Conservation (phyloP, 225 moss, liverwort and hornwort genomes). For the Polytrichum formosum region DNA sequence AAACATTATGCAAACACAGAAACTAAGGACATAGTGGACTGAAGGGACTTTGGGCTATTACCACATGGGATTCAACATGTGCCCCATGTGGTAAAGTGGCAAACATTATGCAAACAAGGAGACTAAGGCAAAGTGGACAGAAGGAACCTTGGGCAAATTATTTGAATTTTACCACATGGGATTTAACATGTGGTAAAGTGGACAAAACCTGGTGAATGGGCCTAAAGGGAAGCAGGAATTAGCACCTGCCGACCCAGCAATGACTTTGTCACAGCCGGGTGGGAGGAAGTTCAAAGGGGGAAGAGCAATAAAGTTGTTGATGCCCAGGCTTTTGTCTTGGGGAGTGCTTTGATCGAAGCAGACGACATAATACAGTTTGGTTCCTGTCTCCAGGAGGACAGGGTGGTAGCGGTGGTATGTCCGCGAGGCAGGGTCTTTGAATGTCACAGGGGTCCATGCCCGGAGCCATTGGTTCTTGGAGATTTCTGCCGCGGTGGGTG, state of each 20-base stretch:
- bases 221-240: no score
- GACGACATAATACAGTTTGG: conserved; percentile 34
- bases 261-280: conserved; percentile 38
- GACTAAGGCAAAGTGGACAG: not conserved
- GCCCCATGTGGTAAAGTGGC: no score
- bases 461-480: conserved; percentile 49
- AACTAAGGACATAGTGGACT: no score
- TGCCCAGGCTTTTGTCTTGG: conserved; percentile 3
- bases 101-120: not conserved
- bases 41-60: no score
- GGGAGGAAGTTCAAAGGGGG: conserved; percentile 55
- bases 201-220: no score
- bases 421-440: conserved; percentile 25
- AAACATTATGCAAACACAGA: no score
- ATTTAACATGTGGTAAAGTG: no score
- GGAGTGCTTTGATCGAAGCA: conserved; percentile 28
- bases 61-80: no score
- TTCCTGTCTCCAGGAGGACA: conserved; percentile 38
- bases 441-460: conserved; percentile 43
- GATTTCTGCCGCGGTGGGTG: conserved; percentile 31
- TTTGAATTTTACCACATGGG: no score
- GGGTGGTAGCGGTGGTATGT: conserved; percentile 45
- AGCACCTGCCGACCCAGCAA: conserved; percentile 45
- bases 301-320: conserved; percentile 50
- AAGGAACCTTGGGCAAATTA: no score